These are phyloP conservation scores for Diplodia corticola DNA, from an alignment of 2,329 filamentous ascomycete species.

Conservation along the genomic window DNA sequence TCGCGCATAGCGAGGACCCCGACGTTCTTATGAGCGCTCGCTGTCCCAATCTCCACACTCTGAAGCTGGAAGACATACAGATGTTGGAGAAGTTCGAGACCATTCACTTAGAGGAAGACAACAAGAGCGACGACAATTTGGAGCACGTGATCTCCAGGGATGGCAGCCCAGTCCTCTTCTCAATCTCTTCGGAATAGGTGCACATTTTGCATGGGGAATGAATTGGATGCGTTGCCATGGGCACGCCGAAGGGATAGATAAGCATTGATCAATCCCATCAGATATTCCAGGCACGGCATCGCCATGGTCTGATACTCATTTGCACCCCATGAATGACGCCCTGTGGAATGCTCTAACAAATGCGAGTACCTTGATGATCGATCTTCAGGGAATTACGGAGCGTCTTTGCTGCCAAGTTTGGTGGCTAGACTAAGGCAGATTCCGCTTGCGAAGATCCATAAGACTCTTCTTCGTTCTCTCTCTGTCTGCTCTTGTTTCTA, in stretches of 20 bases:
- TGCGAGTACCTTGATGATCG: background rate
- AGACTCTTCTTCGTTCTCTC: too few species aligned
- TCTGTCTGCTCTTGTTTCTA: background rate
- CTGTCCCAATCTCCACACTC: background rate
- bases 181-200: background rate
- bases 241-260: background rate
- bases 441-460: too few species aligned
- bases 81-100: background rate
- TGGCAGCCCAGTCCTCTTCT: background rate
- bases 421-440: background rate
- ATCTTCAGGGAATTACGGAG: background rate
- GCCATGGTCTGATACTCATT: background rate
- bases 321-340: background rate
- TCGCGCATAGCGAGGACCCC: background rate
- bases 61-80: background rate
- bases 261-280: background rate
- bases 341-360: background rate
- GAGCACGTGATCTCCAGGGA: background rate
- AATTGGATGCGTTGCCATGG: background rate
- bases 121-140: background rate
- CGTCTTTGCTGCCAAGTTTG: background rate
- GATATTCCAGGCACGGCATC: background rate
- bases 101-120: background rate
- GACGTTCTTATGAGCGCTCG: background rate
- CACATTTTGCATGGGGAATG: background rate